Evolutionary conservation across 192 early-diverging fungal species (phyloP), one percentile per base, ranked within the genome.

Genomic region (Thoreauomyces humboldtii): DNA sequence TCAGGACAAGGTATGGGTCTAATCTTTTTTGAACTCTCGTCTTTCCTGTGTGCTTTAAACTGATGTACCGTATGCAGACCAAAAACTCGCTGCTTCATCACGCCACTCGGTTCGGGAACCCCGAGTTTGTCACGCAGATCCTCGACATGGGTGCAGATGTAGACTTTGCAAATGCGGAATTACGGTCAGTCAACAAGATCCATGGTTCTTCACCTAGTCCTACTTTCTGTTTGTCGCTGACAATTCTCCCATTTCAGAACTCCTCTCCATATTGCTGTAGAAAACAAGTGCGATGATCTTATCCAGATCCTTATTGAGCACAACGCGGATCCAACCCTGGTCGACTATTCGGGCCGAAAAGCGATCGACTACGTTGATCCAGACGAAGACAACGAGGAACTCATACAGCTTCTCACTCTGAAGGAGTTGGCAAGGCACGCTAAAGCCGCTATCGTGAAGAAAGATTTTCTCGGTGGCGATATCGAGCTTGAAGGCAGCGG

Each of bases 1-100:
- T 22, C 42, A 69, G 17, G 75, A 77, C 57, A 77, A 73, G 69
- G 75, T 77, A 12, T 15, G 38, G 25, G 54, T n/a, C 21, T 25
- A 15, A 6, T 14, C 41, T 42, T 4, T 29, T 9, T 12, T 15
- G 9, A 7, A 12, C 9, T n/a, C 50, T 52, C 31, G 22, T 7
- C 22, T 22, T 35, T 65, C 9, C 42, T 65, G 43, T 15, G 27
- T n/a, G 9, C 15, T 17, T 62, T 21, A 25, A 7, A n/a, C 9
- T 52, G n/a, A 17, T 12, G 38, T 12, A 7, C 9, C 6, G 25
- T 2, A 27, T 28, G 6, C 59, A 77, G 75, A 73, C 70, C 17
- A 67, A 63, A 45, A 52, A 66, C 12, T 52, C 71, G 2, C 37
- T 70, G 21, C 68, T 73, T 11, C 72, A 70, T 37, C 75, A 77